Base-by-base conservation (phyloP, 2,329 filamentous ascomycete genomes). In the Fusarium floridanum region DNA sequence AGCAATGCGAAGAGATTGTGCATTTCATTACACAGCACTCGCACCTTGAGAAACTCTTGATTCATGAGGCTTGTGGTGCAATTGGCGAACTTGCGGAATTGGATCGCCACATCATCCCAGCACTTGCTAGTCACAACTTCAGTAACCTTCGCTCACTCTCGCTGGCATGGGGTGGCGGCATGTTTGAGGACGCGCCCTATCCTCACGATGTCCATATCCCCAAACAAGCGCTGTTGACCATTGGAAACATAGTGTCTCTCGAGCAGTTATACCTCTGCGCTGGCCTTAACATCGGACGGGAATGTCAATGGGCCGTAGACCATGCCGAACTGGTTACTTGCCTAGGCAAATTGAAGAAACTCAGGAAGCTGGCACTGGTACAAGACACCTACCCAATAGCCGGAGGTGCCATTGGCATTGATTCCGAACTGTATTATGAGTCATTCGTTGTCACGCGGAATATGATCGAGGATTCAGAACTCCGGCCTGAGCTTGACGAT, bases 221-320 rank as follows among this genome's bases (percentile, higher is more conserved):
- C 0, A 14, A 39, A 12, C 14, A 12, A 5, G 59, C 69, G 2
- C 56, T 76, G 1, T 32, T 8, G 3, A 27, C 22, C 9, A 43
- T 76, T n/a, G 65, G 57, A 0, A 32, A 4, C 3, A 48, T 76
- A n/a, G 16, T 16, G 5, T 76, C 73, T 3, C 67, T 76, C 1
- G 63, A 76, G 24, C 67, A 70, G 22, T 48, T 76, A 2, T 48
- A 63, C 4, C 62, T 76, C 12, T 8, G 29, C 14, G 66, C 53
- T 9, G 69, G 61, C 4, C 3, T 20, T 9, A 10, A 2, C 17
- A 3, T 3, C 17, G 10, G 9, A 43, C 39, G 16, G 45, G 20
- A 24, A 55, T 7, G 64, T 17, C 34, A 48, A 7, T 76, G 74
- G 72, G 59, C 43, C 1, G 36, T 76, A 1, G 14, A 76, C 17